A percentile compares a stretch with the other conserved stretches of the same genome.
Evolutionary conservation across 164 flowering plant genomes (phyloP).

Genomic region (Vitis vinifera): ASM3070453v1 NC_081823.1:10854501-10855000

Average conservation of each 20-base stretch:
- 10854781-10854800: conserved; percentile 79
- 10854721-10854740: conserved; percentile 89
- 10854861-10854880: background rate
- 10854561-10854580: conserved; percentile 57
- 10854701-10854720: conserved; percentile 90
- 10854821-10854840: background rate
- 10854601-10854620: conserved; percentile 96
- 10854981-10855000: no score
- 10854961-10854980: no score
- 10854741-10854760: conserved; percentile 97
- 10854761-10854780: conserved; percentile 88
- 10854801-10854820: conserved; percentile 22
- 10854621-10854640: conserved; percentile 99
- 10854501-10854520: no score
- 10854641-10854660: conserved; percentile 97
- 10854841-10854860: background rate
- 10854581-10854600: conserved; percentile 92
- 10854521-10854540: no score
- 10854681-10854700: conserved; percentile 80
- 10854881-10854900: no score
- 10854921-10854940: no score
- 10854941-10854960: no score
- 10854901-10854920: no score
- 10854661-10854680: conserved; percentile 83
- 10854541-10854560: no score